phyloP scores from a whole-genome alignment of 83 land plant genomes.

The Isoetes engelmannii region DNA sequence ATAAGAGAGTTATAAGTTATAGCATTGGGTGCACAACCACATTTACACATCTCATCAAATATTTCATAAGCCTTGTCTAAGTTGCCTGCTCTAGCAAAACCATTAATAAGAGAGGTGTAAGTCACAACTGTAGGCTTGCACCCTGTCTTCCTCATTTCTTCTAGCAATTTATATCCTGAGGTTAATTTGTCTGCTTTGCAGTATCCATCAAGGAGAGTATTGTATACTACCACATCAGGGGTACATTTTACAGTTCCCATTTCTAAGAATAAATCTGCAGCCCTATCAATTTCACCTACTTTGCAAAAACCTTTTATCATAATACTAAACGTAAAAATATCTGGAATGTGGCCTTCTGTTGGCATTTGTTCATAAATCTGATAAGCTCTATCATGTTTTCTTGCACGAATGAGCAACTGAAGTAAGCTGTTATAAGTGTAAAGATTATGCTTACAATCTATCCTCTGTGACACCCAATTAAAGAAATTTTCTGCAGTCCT shows the following conservation, averaged over 20 bases:
- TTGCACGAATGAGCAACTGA: background rate
- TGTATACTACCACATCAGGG: no score
- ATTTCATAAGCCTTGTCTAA: conserved; percentile 31
- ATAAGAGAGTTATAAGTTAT: no score
- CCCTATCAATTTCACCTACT: background rate
- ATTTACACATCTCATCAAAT: conserved; percentile 35
- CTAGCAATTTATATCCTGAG: no score
- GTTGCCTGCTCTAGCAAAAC: conserved; percentile 33
- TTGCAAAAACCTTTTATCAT: background rate
- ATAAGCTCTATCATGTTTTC: background rate
- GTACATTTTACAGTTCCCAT: no score
- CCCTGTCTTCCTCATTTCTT: no score
- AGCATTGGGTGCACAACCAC: no score
- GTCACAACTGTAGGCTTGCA: no score
- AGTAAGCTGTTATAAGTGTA: background rate
- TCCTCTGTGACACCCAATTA: background rate
- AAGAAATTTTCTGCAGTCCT: background rate
- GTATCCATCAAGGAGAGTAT: no score
- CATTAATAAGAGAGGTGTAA: conserved; percentile 41
- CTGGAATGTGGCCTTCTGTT: background rate
- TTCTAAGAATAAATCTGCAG: background rate
- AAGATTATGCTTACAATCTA: background rate
- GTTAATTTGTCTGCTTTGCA: no score
- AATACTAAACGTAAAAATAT: background rate
- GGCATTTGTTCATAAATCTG: background rate